Evolutionary conservation across 352 stramenopile genomes (phyloP), one percentile per base, ranked within the genome.

Genomic region (Pythium brachiatum): DNA sequence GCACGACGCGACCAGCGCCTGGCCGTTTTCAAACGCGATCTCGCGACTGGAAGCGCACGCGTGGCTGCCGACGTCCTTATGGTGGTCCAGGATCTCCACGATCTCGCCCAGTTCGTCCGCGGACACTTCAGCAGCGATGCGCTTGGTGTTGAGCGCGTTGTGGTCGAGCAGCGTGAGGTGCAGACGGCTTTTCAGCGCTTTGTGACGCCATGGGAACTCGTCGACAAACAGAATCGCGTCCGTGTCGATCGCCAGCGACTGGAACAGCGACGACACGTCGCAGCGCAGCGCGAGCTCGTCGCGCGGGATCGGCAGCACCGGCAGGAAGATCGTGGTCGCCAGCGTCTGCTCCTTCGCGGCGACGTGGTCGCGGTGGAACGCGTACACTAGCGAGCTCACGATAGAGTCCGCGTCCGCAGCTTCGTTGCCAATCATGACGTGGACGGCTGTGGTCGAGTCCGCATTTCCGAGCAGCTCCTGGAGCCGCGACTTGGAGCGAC

Each of bases 371-470:
- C 73, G 72, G 31, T 79, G 38, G 54, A 78, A 87, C 7, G 85
- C 85, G 68, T 89, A 85, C 11, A 82, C 70, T 11, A 94, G 54
- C 16, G 81, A 85, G 70, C 83, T 94, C 13, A 94, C 72, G 68
- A 94, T 92, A 20, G 85, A 94, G 68, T 94, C 85, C 13, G 85
- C 85, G 62, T 94, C 83, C 8, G 81, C 80, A 15, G 85, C 83
- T 60, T 94, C 85, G 55, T 94, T 94, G 53, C 85, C 85, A 34
- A 92, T 80, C 51, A 90, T 58, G 7, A 92, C 74, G 60, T 89
- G 78, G 32, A 94, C 62, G 26, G 21, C 12, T 3, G 29, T 38
- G 21, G n/a, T 43, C 36, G 25, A 21, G 26, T 36, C 2, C 26
- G 43, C 34, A 11, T 1, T 15, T 44, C 21, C 38, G 54, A 57